phyloP scores from a whole-genome alignment of 192 early-diverging fungal species.

The Entomortierella lignicola region DNA sequence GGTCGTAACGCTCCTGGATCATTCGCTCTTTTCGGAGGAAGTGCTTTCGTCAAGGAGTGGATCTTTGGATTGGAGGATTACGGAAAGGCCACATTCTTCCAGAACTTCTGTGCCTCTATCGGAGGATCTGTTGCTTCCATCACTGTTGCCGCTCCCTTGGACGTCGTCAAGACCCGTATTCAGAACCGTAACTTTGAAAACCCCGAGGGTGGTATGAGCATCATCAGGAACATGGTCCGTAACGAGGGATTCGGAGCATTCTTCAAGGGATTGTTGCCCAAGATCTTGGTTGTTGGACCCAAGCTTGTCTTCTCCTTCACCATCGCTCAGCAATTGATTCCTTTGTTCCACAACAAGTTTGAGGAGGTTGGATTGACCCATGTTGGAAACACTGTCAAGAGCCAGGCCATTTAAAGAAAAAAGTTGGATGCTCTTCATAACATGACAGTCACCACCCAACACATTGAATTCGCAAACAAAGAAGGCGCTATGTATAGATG shows the following conservation, averaged over 20 bases:
- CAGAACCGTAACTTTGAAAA: constrained; percentile 91
- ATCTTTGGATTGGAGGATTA: constrained; percentile 91
- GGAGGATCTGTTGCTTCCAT: constrained; percentile 95
- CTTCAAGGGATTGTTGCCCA: constrained; percentile 95
- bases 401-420: neutral
- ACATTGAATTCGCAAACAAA: too few relatives aligned
- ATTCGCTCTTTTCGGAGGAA: constrained; percentile 95
- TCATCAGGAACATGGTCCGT: constrained; percentile 89
- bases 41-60: constrained; percentile 95
- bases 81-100: constrained; percentile 96
- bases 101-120: constrained; percentile 97
- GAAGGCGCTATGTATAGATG: too few relatives aligned
- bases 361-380: constrained; percentile 56
- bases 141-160: constrained; percentile 94
- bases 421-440: too few relatives aligned
- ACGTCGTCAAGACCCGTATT: constrained; percentile 99
- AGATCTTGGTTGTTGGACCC: constrained; percentile 91
- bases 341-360: constrained; percentile 71
- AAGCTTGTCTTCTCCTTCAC: constrained; percentile 99
- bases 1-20: constrained; percentile 98
- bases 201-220: constrained; percentile 88
- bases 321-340: constrained; percentile 95
- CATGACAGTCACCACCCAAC: too few relatives aligned
- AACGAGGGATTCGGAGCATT: constrained; percentile 93
- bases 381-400: constrained; percentile 42